Percentiles rank a stretch among this genome's conserved stretches.
Conservation (phyloP, 2,329 filamentous ascomycete genomes). For the Calonectria pseudoreteaudii region DNA sequence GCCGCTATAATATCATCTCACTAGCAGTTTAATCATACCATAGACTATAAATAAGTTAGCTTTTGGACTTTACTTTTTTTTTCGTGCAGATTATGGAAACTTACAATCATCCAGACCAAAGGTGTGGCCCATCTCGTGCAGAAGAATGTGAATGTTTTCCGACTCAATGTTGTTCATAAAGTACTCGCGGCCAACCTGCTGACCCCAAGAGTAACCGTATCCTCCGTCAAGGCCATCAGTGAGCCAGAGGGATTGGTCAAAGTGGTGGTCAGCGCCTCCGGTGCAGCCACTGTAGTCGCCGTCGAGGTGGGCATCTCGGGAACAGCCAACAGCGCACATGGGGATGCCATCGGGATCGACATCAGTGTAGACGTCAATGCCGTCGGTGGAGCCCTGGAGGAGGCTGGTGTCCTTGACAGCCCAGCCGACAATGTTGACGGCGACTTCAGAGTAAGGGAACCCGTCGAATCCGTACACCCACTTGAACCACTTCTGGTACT, state of each 20-base stretch:
- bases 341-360: slow-evolving; percentile 53
- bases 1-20: neutral
- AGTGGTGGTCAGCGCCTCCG: slow-evolving; percentile 48
- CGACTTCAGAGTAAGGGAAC: slow-evolving; percentile 55
- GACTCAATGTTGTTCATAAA: slow-evolving; percentile 53
- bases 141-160: slow-evolving; percentile 56
- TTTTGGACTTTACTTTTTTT: neutral
- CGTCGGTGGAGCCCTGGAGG: slow-evolving; percentile 50
- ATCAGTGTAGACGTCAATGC: slow-evolving; percentile 55
- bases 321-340: slow-evolving; percentile 52
- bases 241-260: slow-evolving; percentile 59
- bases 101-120: slow-evolving; percentile 55
- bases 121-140: slow-evolving; percentile 58
- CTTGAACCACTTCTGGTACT: slow-evolving; percentile 56
- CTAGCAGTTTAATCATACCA: slow-evolving; percentile 2
- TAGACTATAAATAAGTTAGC: slow-evolving; percentile 29
- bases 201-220: slow-evolving; percentile 59
- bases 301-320: slow-evolving; percentile 57
- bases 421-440: slow-evolving; percentile 55
- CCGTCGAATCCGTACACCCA: slow-evolving; percentile 56
- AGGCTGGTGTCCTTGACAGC: slow-evolving; percentile 52
- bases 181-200: slow-evolving; percentile 57
- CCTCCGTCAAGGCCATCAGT: slow-evolving; percentile 57
- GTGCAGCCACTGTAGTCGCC: slow-evolving; percentile 54
- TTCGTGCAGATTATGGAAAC: neutral